These are phyloP conservation scores for Cicer chorassanicum DNA, from an alignment of 306 rosid genomes.

Conservation along the genomic window DNA sequence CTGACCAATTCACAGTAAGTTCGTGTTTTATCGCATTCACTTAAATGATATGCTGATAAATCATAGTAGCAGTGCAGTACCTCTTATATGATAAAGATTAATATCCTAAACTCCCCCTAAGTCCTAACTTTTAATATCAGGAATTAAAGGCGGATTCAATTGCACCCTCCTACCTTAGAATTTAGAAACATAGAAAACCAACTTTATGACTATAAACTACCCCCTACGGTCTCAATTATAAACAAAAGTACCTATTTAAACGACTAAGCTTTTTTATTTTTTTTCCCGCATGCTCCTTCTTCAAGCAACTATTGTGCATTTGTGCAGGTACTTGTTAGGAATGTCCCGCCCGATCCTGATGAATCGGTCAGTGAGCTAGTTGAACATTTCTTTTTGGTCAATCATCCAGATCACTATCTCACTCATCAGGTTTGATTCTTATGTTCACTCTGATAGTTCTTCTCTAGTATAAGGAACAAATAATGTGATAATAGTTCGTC, in stretches of 20 bases:
- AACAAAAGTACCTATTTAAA: background rate
- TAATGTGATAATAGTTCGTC: background rate
- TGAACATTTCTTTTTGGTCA: constrained; percentile 97
- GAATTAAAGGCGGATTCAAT: background rate
- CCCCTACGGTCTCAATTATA: background rate
- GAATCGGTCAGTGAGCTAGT: constrained; percentile 90
- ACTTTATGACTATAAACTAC: background rate
- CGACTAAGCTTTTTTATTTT: constrained; percentile 8
- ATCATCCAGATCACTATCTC: constrained; percentile 90
- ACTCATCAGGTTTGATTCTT: constrained; percentile 74
- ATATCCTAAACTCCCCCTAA: background rate
- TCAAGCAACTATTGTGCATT: constrained; percentile 32
- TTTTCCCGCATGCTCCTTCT: constrained; percentile 9
- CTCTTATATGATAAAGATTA: background rate
- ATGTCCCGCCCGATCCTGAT: constrained; percentile 96
- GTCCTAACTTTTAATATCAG: no score
- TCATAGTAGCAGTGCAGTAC: constrained; percentile 2
- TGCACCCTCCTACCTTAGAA: background rate
- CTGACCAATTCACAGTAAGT: constrained; percentile 94
- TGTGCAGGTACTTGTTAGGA: constrained; percentile 84
- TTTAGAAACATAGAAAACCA: background rate
- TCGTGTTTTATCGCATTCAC: constrained; percentile 16
- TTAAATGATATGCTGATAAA: constrained; percentile 16
- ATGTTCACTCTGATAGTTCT: constrained; percentile 13
- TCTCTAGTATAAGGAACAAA: constrained; percentile 5